Evolutionary conservation across 169 alveolate genomes (phyloP).

Genomic region (Babesia ovis): DNA sequence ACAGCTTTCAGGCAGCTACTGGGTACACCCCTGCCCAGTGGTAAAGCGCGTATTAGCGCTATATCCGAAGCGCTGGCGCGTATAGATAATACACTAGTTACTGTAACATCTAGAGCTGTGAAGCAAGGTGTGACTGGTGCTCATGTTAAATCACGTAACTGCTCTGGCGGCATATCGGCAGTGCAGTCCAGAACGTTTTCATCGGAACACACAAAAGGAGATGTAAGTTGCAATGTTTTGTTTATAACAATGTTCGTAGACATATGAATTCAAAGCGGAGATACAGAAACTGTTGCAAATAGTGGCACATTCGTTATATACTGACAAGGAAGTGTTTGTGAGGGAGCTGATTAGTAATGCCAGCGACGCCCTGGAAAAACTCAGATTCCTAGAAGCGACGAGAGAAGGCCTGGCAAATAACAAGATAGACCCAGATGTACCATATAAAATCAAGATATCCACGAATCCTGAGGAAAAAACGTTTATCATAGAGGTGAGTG

Average conservation of each 20-base stretch:
- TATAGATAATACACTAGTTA: background rate
- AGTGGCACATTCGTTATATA: constrained; percentile 94
- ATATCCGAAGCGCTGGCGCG: background rate
- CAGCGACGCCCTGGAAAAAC: constrained; percentile 98
- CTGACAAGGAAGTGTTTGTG: constrained; percentile 94
- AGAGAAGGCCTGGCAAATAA: constrained; percentile 30
- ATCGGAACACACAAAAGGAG: constrained; percentile 4
- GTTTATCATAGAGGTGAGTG: constrained; percentile 62
- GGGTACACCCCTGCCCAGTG: background rate
- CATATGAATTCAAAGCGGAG: constrained; percentile 90
- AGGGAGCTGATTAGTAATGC: constrained; percentile 99
- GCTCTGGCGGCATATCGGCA: no score
- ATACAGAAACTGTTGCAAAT: constrained; percentile 94
- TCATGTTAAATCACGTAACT: no score
- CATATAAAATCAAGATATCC: constrained; percentile 53
- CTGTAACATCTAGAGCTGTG: no score
- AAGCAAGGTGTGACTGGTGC: no score
- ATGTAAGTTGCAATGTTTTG: constrained; percentile 19
- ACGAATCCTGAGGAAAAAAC: constrained; percentile 52
- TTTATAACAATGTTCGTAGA: constrained; percentile 4
- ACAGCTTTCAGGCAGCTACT: constrained; percentile 4
- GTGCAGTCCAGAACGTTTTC: constrained; percentile 20
- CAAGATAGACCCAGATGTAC: constrained; percentile 61
- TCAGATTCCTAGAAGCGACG: constrained; percentile 83
- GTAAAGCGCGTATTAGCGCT: background rate